Evolutionary conservation across 1,284 basidiomycete genomes (phyloP).

Genomic region (Ceratobasidium sp.): DNA sequence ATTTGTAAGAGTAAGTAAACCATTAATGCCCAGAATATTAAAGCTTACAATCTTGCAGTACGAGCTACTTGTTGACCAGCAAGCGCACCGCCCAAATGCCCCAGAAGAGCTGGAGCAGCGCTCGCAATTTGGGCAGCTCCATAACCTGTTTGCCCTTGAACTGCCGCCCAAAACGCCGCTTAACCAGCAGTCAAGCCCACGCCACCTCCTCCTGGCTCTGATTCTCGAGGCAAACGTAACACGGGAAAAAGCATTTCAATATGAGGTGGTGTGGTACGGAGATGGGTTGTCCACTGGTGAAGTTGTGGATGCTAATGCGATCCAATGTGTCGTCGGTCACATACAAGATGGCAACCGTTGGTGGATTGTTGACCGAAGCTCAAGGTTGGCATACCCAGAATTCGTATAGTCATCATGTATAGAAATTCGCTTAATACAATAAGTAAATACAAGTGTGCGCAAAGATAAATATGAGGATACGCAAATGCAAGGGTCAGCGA

Average conservation of each 20-base stretch:
- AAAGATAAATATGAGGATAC: no score
- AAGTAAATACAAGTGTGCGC: no score
- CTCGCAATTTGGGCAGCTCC: neutral
- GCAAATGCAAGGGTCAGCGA: no score
- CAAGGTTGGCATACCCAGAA: neutral
- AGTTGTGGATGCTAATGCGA: constrained; percentile 46
- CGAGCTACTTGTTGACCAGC: neutral
- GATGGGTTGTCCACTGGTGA: neutral
- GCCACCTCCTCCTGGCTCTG: neutral
- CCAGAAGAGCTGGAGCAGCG: neutral
- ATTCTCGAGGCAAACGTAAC: constrained; percentile 25
- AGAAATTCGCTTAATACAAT: no score
- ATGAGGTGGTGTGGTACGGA: constrained; percentile 23
- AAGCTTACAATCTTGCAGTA: no score
- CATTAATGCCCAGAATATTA: no score
- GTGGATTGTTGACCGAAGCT: constrained; percentile 13
- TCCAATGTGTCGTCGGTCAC: constrained; percentile 15
- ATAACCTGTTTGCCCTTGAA: no score
- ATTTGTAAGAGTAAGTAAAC: no score
- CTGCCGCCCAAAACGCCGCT: no score
- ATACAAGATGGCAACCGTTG: neutral
- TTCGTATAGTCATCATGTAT: neutral
- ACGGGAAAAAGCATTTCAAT: constrained; percentile 24
- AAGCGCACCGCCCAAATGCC: neutral
- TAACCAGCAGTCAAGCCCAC: no score